Evolutionary conservation across 192 early-diverging fungal genomes (phyloP).

Genomic region (Coemansia sp.): DNA sequence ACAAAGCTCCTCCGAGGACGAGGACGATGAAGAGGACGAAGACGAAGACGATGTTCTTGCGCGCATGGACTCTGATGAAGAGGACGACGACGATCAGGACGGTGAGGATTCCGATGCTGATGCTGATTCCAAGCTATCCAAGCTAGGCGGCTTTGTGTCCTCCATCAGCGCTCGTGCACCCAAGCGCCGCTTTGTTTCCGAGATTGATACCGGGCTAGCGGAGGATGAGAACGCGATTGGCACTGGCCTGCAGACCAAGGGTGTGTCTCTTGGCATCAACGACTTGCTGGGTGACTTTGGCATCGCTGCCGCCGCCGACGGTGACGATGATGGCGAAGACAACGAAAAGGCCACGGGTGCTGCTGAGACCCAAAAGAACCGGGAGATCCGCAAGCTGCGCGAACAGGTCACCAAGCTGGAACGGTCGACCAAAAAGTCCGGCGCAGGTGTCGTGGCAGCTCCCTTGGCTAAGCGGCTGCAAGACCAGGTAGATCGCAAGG

Average conservation of each 20-base stretch:
- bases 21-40: neutral
- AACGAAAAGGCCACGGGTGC: too few relatives aligned
- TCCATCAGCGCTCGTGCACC: slow-evolving; percentile 67
- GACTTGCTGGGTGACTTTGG: slow-evolving; percentile 71
- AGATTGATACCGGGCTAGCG: slow-evolving; percentile 20
- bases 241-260: slow-evolving; percentile 31
- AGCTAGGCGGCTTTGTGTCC: slow-evolving; percentile 54
- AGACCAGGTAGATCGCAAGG: slow-evolving; percentile 80
- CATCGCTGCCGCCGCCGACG: slow-evolving; percentile 55
- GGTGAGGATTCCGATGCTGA: slow-evolving; percentile 30
- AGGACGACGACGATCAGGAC: slow-evolving; percentile 22
- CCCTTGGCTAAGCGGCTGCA: slow-evolving; percentile 81
- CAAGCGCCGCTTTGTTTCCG: slow-evolving; percentile 51
- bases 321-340: slow-evolving; percentile 11
- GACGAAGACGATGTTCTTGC: slow-evolving; percentile 28
- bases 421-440: slow-evolving; percentile 24
- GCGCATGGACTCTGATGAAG: slow-evolving; percentile 38
- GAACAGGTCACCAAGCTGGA: slow-evolving; percentile 36
- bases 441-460: slow-evolving; percentile 56
- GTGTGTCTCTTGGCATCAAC: slow-evolving; percentile 66
- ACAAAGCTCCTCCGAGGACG: neutral
- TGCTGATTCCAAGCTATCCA: slow-evolving; percentile 47
- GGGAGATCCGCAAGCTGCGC: slow-evolving; percentile 28
- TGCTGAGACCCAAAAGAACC: slow-evolving; percentile 9
- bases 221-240: slow-evolving; percentile 44